Evolutionary conservation across 2,329 filamentous ascomycete species (phyloP).

Genomic region (Fusarium buharicum): DNA sequence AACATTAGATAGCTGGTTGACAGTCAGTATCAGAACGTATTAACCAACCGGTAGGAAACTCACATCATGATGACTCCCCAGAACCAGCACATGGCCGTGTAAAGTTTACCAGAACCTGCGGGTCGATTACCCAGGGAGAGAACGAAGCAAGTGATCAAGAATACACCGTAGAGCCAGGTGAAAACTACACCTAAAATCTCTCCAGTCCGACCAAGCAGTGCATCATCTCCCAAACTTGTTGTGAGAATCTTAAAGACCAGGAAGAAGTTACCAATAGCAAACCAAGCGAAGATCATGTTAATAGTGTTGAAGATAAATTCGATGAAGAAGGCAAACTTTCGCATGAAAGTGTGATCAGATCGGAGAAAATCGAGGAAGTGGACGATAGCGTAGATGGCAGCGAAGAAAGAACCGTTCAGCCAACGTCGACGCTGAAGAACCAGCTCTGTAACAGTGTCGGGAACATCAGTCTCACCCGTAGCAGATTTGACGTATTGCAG

Average conservation of each 20-base stretch:
- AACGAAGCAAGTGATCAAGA: slow-evolving; percentile 93
- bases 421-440: slow-evolving; percentile 95
- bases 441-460: slow-evolving; percentile 91
- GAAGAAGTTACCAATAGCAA: slow-evolving; percentile 98
- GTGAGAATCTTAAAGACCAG: slow-evolving; percentile 98
- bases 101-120: slow-evolving; percentile 91
- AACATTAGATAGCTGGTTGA: slow-evolving; percentile 82
- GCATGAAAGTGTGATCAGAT: slow-evolving; percentile 85
- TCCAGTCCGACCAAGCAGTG: slow-evolving; percentile 80
- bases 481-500: slow-evolving; percentile 98
- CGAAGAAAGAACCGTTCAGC: slow-evolving; percentile 98
- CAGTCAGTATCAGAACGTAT: slow-evolving; percentile 35
- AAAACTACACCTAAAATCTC: slow-evolving; percentile 88
- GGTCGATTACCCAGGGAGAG: slow-evolving; percentile 93
- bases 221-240: slow-evolving; percentile 76
- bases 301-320: slow-evolving; percentile 95
- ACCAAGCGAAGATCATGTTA: slow-evolving; percentile 99
- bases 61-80: slow-evolving; percentile 95
- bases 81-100: slow-evolving; percentile 98
- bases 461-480: slow-evolving; percentile 96
- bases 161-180: slow-evolving; percentile 94
- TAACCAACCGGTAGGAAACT: slow-evolving; percentile 48
- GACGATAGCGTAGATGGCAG: slow-evolving; percentile 91
- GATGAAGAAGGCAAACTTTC: slow-evolving; percentile 89
- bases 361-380: slow-evolving; percentile 98